phyloP scores from a whole-genome alignment of 768 basidiomycete genomes.

The Daedaleopsis sinensis region DNA sequence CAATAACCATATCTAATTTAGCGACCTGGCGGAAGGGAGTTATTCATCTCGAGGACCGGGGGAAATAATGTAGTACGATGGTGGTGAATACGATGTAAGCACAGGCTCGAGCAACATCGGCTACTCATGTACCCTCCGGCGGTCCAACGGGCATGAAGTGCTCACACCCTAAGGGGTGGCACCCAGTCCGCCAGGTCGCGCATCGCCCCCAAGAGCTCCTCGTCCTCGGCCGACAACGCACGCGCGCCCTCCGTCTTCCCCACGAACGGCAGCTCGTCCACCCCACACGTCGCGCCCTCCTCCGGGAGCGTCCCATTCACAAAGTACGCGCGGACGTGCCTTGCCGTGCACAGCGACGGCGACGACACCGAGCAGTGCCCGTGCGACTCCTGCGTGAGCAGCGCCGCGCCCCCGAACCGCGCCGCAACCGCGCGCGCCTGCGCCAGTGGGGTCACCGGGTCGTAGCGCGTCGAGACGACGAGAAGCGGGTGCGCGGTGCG shows the following conservation, averaged over 20 bases:
- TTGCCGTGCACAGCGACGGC: slow-evolving; percentile 5
- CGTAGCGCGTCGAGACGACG: slow-evolving; percentile 7
- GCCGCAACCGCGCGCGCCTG: slow-evolving; percentile 5
- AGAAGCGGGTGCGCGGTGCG: slow-evolving; percentile 13
- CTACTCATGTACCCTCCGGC: too few relatives aligned
- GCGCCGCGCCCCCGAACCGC: slow-evolving; percentile 11
- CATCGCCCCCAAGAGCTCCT: too few relatives aligned
- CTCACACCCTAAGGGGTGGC: too few relatives aligned
- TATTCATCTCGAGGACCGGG: too few relatives aligned
- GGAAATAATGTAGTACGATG: too few relatives aligned
- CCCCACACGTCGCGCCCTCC: slow-evolving; percentile 3
- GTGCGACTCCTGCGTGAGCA: slow-evolving; percentile 15
- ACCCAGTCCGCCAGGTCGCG: too few relatives aligned
- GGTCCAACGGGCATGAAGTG: too few relatives aligned
- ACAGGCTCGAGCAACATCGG: too few relatives aligned
- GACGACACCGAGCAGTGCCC: slow-evolving; percentile 7
- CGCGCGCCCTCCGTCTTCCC: neutral
- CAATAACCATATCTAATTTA: too few relatives aligned
- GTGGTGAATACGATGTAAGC: too few relatives aligned
- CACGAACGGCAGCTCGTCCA: slow-evolving; percentile 3
- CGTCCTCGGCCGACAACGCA: too few relatives aligned
- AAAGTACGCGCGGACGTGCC: neutral
- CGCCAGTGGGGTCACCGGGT: neutral
- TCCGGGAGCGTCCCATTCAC: slow-evolving; percentile 5
- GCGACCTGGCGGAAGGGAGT: too few relatives aligned